Evolutionary conservation across 495 filamentous ascomycete species (phyloP).

Genomic region (Podospora comata): DNA sequence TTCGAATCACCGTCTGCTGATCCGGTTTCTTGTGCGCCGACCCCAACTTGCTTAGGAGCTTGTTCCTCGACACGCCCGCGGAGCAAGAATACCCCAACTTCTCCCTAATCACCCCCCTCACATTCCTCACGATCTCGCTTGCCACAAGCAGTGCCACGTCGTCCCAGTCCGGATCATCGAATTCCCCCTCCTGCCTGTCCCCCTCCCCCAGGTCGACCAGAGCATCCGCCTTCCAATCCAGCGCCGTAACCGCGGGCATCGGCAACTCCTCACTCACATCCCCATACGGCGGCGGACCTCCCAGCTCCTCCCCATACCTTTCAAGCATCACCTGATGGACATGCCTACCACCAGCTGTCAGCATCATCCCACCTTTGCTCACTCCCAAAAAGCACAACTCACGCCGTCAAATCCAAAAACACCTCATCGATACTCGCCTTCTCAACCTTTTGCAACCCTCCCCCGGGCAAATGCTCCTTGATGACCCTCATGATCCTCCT

Average conservation of each 20-base stretch:
- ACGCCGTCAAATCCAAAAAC: slow-evolving; percentile 80
- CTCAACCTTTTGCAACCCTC: slow-evolving; percentile 67
- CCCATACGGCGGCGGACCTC: slow-evolving; percentile 59
- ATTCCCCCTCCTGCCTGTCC: slow-evolving; percentile 54
- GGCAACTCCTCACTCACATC: slow-evolving; percentile 71
- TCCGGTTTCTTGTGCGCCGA: slow-evolving; percentile 90
- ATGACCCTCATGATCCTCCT: slow-evolving; percentile 78
- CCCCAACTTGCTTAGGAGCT: slow-evolving; percentile 92
- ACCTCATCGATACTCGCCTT: slow-evolving; percentile 91
- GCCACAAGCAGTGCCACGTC: slow-evolving; percentile 83
- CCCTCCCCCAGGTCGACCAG: slow-evolving; percentile 70
- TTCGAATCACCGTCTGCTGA: slow-evolving; percentile 84
- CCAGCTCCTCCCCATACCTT: slow-evolving; percentile 68
- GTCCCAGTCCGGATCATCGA: slow-evolving; percentile 92
- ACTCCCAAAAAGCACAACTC: too few relatives aligned
- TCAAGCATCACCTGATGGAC: slow-evolving; percentile 72
- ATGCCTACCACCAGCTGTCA: slow-evolving; percentile 36
- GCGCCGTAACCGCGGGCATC: slow-evolving; percentile 64
- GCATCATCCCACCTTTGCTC: too few relatives aligned
- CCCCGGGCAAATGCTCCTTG: slow-evolving; percentile 62
- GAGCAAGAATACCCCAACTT: slow-evolving; percentile 78
- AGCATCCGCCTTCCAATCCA: slow-evolving; percentile 79
- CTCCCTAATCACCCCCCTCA: slow-evolving; percentile 58
- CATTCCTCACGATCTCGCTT: slow-evolving; percentile 78
- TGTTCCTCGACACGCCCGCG: slow-evolving; percentile 83